Percentiles rank a stretch among this genome's conserved stretches.
phyloP scores from a whole-genome alignment of 208 protist genomes.

The Giardia muris region DNA sequence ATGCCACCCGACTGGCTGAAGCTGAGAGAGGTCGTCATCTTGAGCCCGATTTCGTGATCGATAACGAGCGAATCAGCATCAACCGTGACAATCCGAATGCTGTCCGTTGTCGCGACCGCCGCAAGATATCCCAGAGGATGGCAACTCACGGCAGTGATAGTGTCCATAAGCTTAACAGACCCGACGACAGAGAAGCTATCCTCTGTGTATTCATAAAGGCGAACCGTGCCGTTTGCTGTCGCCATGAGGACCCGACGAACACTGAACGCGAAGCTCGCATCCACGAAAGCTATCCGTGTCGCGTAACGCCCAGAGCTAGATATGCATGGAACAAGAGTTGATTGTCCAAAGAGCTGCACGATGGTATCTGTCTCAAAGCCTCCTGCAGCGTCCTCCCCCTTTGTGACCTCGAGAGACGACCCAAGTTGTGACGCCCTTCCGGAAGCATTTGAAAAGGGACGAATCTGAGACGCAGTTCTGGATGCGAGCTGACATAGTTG shows the following conservation, averaged over 20 bases:
- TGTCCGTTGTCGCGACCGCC: background rate
- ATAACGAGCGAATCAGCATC: background rate
- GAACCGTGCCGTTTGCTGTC: background rate
- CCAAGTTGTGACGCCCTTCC: background rate
- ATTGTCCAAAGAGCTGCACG: background rate
- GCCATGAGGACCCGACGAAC: background rate
- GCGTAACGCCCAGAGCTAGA: background rate
- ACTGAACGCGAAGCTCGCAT: background rate
- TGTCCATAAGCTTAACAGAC: background rate
- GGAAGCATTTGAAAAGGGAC: background rate
- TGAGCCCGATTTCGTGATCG: background rate
- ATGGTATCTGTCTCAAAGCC: constrained; percentile 4
- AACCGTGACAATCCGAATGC: background rate
- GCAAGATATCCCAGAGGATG: background rate
- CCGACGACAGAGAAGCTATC: background rate
- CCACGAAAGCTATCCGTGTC: background rate
- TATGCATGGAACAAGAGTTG: background rate
- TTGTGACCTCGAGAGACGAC: background rate
- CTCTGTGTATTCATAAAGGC: background rate
- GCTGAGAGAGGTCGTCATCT: background rate
- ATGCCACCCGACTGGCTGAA: background rate
- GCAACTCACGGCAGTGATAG: background rate
- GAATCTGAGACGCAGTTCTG: background rate
- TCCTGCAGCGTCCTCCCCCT: background rate
- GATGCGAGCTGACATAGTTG: background rate